Evolutionary conservation across 2,329 filamentous ascomycete species (phyloP), one percentile per base, ranked within the genome.

Genomic region (Diaporthe citriasiana): DNA sequence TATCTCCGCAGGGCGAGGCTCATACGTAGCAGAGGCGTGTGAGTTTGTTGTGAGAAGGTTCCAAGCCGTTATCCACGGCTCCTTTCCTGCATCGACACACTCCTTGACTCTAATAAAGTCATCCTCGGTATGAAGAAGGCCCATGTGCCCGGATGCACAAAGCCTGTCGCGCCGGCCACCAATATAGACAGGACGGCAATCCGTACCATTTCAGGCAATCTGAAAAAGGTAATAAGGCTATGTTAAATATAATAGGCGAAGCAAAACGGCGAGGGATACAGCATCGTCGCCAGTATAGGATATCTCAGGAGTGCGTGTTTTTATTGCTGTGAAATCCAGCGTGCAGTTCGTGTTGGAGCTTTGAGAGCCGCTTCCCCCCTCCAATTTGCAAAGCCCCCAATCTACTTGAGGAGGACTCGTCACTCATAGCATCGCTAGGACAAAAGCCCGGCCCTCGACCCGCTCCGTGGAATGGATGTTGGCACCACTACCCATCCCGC

Each of bases 61-160:
- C 79, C 80, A 85, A 15, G 79, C 79, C 3, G 79, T 80, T 19
- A 78, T 77, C 82, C 81, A 84, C 2, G 84, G 83, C 38, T 81
- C 80, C n/a, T 78, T 76, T 30, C 79, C 77, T 27, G 78, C 74
- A 2, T 79, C 72, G 33, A 85, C 81, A 69, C 84, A 82, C 4
- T 77, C 77, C 35, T 82, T 82, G 71, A 87, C 83, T 10, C 85
- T 82, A 10, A 80, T 77, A 59, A 87, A 82, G 68, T 85, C 84
- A 1, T 76, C 68, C 1, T 76, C 66, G 0, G 82, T 83, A 70
- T 85, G 83, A 27, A 85, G 81, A 4, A 79, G 75, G 30, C 73
- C 73, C 2, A 71, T 71, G 6, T 75, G 73, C 8, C 73, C 2
- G 73, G 73, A 10, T 75, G 73, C 8, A 70, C 73, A 33, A 56